These are phyloP conservation scores for Fimicolochytrium jonesii DNA, from an alignment of 192 early-diverging fungal genomes.

Conservation along the genomic window DNA sequence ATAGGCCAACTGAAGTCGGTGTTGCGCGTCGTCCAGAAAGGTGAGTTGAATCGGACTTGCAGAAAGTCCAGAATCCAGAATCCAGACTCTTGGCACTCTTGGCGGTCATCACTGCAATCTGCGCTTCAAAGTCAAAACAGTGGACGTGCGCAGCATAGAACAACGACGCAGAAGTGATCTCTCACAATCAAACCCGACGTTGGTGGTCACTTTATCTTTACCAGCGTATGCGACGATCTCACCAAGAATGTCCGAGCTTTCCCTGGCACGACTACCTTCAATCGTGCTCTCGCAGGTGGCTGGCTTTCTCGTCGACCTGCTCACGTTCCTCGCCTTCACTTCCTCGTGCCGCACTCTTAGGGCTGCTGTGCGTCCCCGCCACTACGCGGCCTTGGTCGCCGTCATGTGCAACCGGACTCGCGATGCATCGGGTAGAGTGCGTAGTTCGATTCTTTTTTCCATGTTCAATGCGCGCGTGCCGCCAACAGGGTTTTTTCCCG, in stretches of 20 bases:
- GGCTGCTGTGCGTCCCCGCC: not conserved
- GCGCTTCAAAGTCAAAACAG: too few relatives aligned
- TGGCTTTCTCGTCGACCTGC: not conserved
- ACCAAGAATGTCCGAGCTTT: not conserved
- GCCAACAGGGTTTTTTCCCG: not conserved
- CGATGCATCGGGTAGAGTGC: not conserved
- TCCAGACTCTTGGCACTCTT: too few relatives aligned
- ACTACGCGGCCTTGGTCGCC: not conserved
- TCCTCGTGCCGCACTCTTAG: not conserved
- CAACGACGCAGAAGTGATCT: too few relatives aligned
- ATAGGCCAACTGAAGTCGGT: too few relatives aligned
- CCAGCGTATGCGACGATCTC: constrained; percentile 18
- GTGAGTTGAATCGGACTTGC: too few relatives aligned
- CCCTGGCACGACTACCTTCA: not conserved
- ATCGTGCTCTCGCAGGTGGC: not conserved
- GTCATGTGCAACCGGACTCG: not conserved
- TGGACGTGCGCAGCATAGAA: too few relatives aligned
- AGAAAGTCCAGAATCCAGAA: too few relatives aligned
- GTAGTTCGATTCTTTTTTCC: not conserved
- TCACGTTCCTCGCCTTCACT: not conserved
- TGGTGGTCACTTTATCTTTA: constrained; percentile 18
- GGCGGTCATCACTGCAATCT: too few relatives aligned
- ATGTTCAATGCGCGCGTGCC: not conserved
- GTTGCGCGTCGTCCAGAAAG: too few relatives aligned
- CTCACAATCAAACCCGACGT: constrained; percentile 25